These are phyloP conservation scores for Mycotypha africana DNA, from an alignment of 371 early-diverging fungal genomes.

Conservation along the genomic window DNA sequence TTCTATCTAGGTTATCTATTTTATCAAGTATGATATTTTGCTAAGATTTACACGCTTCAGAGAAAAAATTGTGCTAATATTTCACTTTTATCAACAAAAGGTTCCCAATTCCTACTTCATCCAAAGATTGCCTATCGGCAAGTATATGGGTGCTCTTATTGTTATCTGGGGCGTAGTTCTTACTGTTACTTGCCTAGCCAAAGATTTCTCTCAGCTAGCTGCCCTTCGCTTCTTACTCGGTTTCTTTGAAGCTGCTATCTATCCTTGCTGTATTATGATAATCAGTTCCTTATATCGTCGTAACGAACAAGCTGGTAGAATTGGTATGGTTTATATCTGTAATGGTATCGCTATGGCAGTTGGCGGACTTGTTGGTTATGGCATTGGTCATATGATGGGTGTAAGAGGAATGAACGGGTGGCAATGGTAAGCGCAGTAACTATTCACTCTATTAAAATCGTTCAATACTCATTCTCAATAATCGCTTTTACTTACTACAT, in stretches of 20 bases:
- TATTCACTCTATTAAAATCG: too few relatives aligned
- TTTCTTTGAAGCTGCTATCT: constrained; percentile 17
- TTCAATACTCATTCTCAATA: too few relatives aligned
- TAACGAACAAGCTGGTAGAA: constrained; percentile 13
- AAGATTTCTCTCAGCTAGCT: constrained; percentile 13
- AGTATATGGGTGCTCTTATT: constrained; percentile 13
- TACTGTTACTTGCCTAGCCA: constrained; percentile 2
- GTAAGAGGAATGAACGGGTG: constrained; percentile 29
- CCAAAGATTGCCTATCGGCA: constrained; percentile 12
- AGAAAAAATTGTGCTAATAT: too few relatives aligned
- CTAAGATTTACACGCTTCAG: too few relatives aligned
- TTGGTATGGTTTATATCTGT: constrained; percentile 10
- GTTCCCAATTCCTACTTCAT: constrained; percentile 12
- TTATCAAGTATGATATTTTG: constrained; percentile 5
- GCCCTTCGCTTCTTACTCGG: constrained; percentile 19
- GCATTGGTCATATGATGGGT: constrained; percentile 36
- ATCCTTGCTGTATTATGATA: constrained; percentile 7
- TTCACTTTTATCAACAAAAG: too few relatives aligned
- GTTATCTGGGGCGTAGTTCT: constrained; percentile 12
- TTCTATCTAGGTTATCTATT: constrained; percentile 13
- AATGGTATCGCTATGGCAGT: constrained; percentile 36
- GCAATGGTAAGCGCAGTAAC: constrained; percentile 44
- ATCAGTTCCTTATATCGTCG: constrained; percentile 15
- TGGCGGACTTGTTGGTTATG: constrained; percentile 51
- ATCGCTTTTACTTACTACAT: too few relatives aligned